phyloP scores from a whole-genome alignment of 176 grass and related monocot species.

The Oryza coarctata region DNA sequence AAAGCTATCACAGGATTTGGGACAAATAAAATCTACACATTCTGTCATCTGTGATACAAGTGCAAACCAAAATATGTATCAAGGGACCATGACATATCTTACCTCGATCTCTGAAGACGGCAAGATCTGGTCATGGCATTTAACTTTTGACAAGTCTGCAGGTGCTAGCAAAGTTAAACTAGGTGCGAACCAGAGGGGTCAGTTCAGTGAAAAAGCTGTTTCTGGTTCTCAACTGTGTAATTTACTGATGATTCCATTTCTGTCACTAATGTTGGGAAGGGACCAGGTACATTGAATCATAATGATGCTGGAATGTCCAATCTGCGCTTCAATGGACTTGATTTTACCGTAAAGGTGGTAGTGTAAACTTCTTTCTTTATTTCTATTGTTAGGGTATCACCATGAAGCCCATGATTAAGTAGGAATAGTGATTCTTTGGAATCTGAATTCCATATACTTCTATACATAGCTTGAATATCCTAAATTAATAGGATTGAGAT shows the following conservation, averaged over 20 bases:
- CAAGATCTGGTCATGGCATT: slow-evolving; percentile 91
- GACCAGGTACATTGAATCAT: slow-evolving; percentile 52
- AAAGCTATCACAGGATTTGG: slow-evolving; percentile 47
- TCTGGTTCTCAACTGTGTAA: slow-evolving; percentile 34
- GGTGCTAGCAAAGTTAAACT: slow-evolving; percentile 39
- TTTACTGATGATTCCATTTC: slow-evolving; percentile 54
- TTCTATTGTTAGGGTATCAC: not conserved
- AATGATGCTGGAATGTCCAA: slow-evolving; percentile 43
- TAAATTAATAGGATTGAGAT: not conserved
- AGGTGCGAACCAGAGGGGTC: slow-evolving; percentile 51
- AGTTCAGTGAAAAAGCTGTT: slow-evolving; percentile 36
- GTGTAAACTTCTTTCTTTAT: slow-evolving; percentile 9
- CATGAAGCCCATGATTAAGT: not conserved
- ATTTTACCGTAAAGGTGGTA: slow-evolving; percentile 68
- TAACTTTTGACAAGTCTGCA: slow-evolving; percentile 64
- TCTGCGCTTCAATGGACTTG: slow-evolving; percentile 43
- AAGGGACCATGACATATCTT: slow-evolving; percentile 49
- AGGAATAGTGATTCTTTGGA: not conserved
- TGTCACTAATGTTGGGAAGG: slow-evolving; percentile 60
- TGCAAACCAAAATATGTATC: slow-evolving; percentile 21
- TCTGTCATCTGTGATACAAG: slow-evolving; percentile 37
- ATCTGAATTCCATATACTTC: too few species aligned
- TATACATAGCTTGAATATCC: not conserved
- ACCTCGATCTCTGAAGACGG: slow-evolving; percentile 92
- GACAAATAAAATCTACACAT: slow-evolving; percentile 30